Base-by-base conservation (phyloP, 2,329 filamentous ascomycete species). In the Emmonsia crescens region DNA sequence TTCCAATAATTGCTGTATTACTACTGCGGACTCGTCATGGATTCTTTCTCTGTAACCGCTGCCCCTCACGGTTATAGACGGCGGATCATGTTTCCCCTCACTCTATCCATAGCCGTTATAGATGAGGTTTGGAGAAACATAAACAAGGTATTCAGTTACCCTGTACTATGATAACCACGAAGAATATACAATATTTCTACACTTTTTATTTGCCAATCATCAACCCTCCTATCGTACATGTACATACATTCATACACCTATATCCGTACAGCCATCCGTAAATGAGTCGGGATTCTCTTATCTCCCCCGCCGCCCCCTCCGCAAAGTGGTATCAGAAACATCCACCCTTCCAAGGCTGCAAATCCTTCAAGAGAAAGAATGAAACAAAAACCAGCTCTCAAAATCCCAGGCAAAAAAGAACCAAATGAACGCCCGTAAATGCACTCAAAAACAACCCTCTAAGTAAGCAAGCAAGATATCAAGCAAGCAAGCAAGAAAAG, bases 391-490 rank as follows among this genome's bases (percentile, higher is more conserved):
- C 8, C n/a, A 27, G 31, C 27, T 36, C 9, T n/a, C 5, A 36
- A 10, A 54, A 54, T 33, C n/a, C 21, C 46, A 49, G 8, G 24
- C 19, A 52, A 3, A n/a, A 36, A 33, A n/a, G 27, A 21, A 54
- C 9, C 6, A 38, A 27, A 48, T 27, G 29, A 62, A 63, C 61
- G 60, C 62, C 62, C 36, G 54, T 60, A 64, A 65, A 65, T 65
- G 61, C 60, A 57, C 38, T 31, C 55, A 6, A 49, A 52, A 44
- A 19, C n/a, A 19, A 27, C 21, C 27, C 54, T 27, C n/a, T 40
- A n/a, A 21, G 29, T 2, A 38, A 29, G 8, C 27, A n/a, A 21
- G 29, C 10, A 38, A 29, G 8, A 38, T 3, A 55, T 21, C 9
- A 14, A 48, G 6, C 44, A 24, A 21, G 12, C 5, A 49, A 49